Base-by-base conservation (phyloP, 176 grass and related monocot genomes). In the Luzula sylvatica region DNA sequence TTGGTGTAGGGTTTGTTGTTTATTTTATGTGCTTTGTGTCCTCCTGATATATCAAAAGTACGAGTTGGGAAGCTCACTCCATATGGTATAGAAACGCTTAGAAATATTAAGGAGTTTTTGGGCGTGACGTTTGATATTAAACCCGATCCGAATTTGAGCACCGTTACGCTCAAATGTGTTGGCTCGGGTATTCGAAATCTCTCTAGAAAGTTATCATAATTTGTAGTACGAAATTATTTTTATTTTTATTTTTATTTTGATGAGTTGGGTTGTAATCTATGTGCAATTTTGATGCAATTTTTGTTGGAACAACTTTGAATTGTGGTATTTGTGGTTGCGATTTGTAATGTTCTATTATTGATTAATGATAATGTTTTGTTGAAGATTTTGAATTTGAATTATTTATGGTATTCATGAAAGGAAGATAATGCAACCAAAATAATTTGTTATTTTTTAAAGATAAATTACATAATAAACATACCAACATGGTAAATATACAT, bases 81-180 rank as follows among this genome's bases (percentile, higher is more conserved):
- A 16, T 73, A 74, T 2, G 77, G 77, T 24, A 86, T 96, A 9
- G 90, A 86, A 52, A 86, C 81, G 8, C 77, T 89, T 56, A 29
- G 72, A 76, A 89, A 96, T 56, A 89, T 90, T 18, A 76, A 46
- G 42, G 81, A 89, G 67, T 96, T 96, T 66, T 84, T 96, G 42
- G 74, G 68, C 7, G 78, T 89, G 26, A 89, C 73, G 49, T 89
- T 96, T 65, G 26, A 76, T 50, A 89, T 89, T 65, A 80, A 82
- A 32, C 85, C 85, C 11, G 81, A 96, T 47, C 74, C 85, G 26
- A 79, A 66, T 54, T 82, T 81, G 2, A 70, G 58, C 56, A 89
- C 84, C 0, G 74, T 96, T n/a, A 79, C 71, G 12, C 66, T 89
- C 28, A 96, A 79, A 72, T 96, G 85, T 59, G 65, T 89, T 1